Conservation (phyloP, 805 yeast genomes). For the Wickerhamiella domercqiae region DNA sequence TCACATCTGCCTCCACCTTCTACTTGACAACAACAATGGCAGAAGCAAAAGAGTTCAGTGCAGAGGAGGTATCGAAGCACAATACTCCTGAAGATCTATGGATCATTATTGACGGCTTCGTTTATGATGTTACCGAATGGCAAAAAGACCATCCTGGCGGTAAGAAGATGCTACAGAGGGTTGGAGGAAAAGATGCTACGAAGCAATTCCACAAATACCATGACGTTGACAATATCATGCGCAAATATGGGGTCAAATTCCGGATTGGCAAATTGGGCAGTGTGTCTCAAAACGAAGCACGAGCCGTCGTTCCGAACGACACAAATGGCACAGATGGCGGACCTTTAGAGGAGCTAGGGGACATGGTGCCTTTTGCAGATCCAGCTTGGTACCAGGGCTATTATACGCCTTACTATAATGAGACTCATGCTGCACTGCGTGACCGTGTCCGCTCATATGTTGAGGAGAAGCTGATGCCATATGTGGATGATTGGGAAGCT, state of each 20-base stretch:
- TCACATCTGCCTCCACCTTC: too few relatives aligned
- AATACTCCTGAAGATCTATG: conserved; percentile 63
- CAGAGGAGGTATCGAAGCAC: conserved; percentile 51
- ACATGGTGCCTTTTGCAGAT: conserved; percentile 28
- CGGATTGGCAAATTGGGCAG: conserved; percentile 20
- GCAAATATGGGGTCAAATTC: conserved; percentile 23
- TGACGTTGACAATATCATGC: conserved; percentile 25
- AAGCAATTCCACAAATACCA: conserved; percentile 44
- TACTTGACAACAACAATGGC: too few relatives aligned
- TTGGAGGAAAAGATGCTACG: conserved; percentile 67
- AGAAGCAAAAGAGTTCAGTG: conserved; percentile 9
- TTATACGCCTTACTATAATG: conserved; percentile 26
- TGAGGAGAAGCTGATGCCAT: conserved; percentile 26
- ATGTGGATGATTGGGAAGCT: conserved; percentile 30
- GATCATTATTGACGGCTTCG: conserved; percentile 71
- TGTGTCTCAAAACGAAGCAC: conserved; percentile 7
- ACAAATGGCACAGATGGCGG: conserved; percentile 8
- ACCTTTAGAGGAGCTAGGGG: conserved; percentile 17
- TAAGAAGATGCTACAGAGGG: conserved; percentile 55
- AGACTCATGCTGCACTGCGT: conserved; percentile 27
- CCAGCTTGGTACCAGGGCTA: conserved; percentile 33
- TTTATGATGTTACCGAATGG: conserved; percentile 60
- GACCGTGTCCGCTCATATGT: conserved; percentile 28
- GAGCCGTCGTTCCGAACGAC: background rate
- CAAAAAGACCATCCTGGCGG: conserved; percentile 72